Evolutionary conservation across 306 rosid species (phyloP).

Genomic region (Glycyrrhiza uralensis): DNA sequence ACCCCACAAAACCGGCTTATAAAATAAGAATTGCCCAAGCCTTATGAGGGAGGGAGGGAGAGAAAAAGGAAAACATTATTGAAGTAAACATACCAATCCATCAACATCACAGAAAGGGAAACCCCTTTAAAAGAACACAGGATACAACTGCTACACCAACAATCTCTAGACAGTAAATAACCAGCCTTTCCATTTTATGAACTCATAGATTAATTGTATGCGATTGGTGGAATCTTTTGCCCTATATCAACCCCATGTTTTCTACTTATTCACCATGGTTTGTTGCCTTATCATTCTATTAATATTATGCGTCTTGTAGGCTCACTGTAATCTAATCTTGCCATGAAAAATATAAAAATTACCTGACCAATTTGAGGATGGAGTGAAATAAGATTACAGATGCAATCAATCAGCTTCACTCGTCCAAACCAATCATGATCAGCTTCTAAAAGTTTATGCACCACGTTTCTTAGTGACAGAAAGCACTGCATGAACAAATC

Average conservation of each 20-base stretch:
- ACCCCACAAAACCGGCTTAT: no score
- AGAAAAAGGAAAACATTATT: neutral
- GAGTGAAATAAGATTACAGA: constrained; percentile 64
- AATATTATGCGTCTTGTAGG: neutral
- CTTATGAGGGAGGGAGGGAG: no score
- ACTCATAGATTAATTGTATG: neutral
- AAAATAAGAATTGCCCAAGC: no score
- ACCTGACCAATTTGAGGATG: constrained; percentile 90
- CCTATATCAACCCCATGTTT: neutral
- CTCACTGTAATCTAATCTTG: neutral
- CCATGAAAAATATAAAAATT: constrained; percentile 22
- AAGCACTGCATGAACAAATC: constrained; percentile 50
- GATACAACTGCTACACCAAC: neutral
- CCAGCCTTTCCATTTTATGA: neutral
- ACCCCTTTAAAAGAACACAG: neutral
- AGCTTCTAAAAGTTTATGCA: constrained; percentile 58
- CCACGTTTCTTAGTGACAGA: constrained; percentile 51
- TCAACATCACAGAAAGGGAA: neutral
- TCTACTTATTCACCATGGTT: neutral
- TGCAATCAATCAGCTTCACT: constrained; percentile 72
- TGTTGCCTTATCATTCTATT: neutral
- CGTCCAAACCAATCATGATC: constrained; percentile 91
- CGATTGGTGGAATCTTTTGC: neutral
- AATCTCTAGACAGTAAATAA: neutral
- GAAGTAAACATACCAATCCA: neutral